A percentile compares a stretch with the other conserved stretches of the same genome.
These are phyloP conservation scores for Wickerhamiella allomyrinae DNA, from an alignment of 805 yeast genomes.

Conservation along the genomic window DNA sequence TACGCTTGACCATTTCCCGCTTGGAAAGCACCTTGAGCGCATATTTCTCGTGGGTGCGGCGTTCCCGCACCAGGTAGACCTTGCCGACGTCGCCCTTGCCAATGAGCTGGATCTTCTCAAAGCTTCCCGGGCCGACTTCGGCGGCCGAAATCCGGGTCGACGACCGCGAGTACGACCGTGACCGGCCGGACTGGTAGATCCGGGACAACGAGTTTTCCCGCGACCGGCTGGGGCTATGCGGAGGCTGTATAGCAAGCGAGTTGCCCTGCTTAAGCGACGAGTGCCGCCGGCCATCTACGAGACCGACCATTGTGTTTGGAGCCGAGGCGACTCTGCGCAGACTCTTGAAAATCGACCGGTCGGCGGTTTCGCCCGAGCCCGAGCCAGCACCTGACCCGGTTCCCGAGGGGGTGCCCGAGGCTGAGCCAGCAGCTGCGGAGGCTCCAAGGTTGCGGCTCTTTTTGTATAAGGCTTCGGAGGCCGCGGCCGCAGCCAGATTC, in stretches of 20 bases:
- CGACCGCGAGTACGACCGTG: constrained; percentile 55
- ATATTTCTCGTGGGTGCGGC: constrained; percentile 53
- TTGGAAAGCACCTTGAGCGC: constrained; percentile 90
- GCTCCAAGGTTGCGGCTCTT: neutral
- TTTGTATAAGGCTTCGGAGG: constrained; percentile 1
- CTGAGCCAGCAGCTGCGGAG: neutral
- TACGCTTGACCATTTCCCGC: constrained; percentile 87
- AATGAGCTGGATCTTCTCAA: constrained; percentile 75
- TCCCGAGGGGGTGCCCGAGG: neutral
- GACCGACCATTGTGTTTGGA: constrained; percentile 36
- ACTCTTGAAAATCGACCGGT: constrained; percentile 14
- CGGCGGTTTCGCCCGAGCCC: neutral
- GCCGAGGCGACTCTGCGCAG: constrained; percentile 70
- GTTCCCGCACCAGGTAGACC: constrained; percentile 82
- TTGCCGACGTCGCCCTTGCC: constrained; percentile 98
- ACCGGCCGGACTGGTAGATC: constrained; percentile 9
- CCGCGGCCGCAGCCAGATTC: constrained; percentile 3
- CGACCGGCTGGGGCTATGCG: neutral
- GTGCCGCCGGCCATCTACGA: neutral
- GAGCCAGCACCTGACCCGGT: no score
- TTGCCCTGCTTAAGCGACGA: neutral
- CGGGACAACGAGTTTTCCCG: neutral
- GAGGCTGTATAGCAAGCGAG: neutral
- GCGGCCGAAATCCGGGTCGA: constrained; percentile 62
- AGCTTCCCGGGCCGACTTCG: constrained; percentile 73